phyloP scores from a whole-genome alignment of 169 alveolate species.

The Plasmodium inui region DNA sequence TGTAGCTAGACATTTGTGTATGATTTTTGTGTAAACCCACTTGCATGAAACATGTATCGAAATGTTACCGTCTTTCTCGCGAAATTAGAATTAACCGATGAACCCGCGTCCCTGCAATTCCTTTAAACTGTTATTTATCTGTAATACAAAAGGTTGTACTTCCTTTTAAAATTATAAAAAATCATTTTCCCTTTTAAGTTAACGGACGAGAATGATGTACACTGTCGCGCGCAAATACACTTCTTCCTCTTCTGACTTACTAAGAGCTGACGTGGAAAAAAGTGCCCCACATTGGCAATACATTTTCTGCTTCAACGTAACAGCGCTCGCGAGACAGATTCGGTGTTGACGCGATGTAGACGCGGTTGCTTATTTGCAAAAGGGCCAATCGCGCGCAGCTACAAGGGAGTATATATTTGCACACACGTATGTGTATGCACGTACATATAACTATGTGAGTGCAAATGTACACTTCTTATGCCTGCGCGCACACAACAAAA shows the following conservation, averaged over 20 bases:
- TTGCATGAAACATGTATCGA: background rate
- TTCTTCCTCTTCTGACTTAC: background rate
- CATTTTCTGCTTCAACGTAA: background rate
- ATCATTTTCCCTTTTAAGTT: background rate
- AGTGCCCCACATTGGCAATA: background rate
- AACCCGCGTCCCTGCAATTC: background rate
- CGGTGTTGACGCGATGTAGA: background rate
- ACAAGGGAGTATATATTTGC: background rate
- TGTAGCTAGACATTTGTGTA: background rate
- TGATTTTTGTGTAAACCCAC: background rate
- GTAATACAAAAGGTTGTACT: background rate
- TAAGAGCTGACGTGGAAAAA: background rate
- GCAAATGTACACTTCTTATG: background rate
- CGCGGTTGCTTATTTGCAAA: conserved; percentile 1
- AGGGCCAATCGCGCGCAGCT: background rate
- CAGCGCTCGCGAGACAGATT: background rate
- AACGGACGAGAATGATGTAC: background rate
- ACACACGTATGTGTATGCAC: background rate
- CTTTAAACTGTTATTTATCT: background rate
- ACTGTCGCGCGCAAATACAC: background rate
- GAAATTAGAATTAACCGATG: background rate
- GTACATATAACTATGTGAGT: background rate
- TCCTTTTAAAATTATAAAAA: background rate
- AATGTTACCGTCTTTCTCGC: background rate
- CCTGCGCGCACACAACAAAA: background rate